These are phyloP conservation scores for Podila clonocystis DNA, from an alignment of 192 early-diverging fungal genomes.

Conservation along the genomic window DNA sequence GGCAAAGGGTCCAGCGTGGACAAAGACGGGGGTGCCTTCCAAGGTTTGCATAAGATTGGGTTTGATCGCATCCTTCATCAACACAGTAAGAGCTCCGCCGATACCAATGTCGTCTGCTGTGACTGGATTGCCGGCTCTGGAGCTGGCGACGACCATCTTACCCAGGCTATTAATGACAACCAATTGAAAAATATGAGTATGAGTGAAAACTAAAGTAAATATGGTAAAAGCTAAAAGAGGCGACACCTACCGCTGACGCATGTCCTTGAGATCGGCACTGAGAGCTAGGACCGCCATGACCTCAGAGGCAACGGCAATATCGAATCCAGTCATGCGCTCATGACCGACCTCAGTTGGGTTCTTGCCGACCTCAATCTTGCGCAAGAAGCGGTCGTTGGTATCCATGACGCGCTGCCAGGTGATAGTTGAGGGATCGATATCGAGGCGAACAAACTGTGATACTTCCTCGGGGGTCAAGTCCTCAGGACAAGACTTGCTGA, in stretches of 20 bases:
- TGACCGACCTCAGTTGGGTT: constrained; percentile 90
- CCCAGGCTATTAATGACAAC: constrained; percentile 62
- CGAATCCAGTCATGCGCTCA: constrained; percentile 92
- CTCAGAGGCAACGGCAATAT: constrained; percentile 97
- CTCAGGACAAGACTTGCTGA: constrained; percentile 81
- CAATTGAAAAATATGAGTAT: neutral
- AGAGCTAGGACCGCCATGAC: constrained; percentile 98
- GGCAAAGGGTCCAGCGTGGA: constrained; percentile 99
- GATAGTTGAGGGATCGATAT: constrained; percentile 93
- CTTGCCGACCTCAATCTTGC: constrained; percentile 90
- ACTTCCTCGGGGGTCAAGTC: constrained; percentile 86
- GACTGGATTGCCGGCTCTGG: constrained; percentile 82
- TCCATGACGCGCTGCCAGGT: constrained; percentile 99
- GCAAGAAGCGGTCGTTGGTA: constrained; percentile 96
- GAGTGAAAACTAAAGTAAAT: neutral
- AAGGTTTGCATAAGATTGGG: constrained; percentile 99
- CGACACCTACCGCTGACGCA: constrained; percentile 76
- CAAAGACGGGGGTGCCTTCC: constrained; percentile 98
- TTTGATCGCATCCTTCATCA: constrained; percentile 99
- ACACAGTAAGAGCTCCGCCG: constrained; percentile 94
- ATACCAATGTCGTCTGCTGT: constrained; percentile 96
- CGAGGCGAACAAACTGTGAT: constrained; percentile 82
- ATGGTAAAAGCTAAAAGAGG: neutral
- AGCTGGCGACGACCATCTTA: constrained; percentile 94
- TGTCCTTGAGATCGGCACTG: constrained; percentile 89